Conservation (phyloP, 768 basidiomycete species). For the Lactarius hatsudake region DNA sequence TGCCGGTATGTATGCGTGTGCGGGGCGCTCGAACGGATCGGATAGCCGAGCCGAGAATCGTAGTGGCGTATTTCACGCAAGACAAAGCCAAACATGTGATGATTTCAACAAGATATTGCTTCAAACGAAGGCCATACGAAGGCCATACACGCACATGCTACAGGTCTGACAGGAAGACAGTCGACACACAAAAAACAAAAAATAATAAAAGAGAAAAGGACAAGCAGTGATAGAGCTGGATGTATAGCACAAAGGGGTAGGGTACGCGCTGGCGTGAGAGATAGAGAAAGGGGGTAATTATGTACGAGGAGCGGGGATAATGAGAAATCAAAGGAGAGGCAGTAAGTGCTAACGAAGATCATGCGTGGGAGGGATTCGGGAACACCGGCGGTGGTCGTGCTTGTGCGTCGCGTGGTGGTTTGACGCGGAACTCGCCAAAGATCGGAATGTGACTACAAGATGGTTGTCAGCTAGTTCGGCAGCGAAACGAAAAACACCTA, state of each 20-base stretch:
- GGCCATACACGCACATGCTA: slow-evolving; percentile 46
- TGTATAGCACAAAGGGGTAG: slow-evolving; percentile 20
- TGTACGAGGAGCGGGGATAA: slow-evolving; percentile 22
- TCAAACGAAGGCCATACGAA: slow-evolving; percentile 36
- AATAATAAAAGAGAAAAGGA: slow-evolving; percentile 21
- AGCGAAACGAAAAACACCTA: slow-evolving; percentile 44
- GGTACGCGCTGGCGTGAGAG: slow-evolving; percentile 9
- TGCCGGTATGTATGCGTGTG: background rate
- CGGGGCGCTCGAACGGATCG: background rate
- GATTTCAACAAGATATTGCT: slow-evolving; percentile 31
- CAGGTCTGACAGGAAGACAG: slow-evolving; percentile 34
- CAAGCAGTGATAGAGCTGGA: slow-evolving; percentile 26
- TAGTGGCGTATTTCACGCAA: background rate
- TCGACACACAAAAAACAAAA: slow-evolving; percentile 24
- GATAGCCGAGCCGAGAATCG: background rate
- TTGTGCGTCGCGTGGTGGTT: slow-evolving; percentile 55
- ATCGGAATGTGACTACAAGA: slow-evolving; percentile 65
- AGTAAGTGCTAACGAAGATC: slow-evolving; percentile 26
- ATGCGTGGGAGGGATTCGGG: slow-evolving; percentile 39
- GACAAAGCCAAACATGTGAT: background rate
- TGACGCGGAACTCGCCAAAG: slow-evolving; percentile 73
- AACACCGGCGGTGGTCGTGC: slow-evolving; percentile 41
- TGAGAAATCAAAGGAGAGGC: slow-evolving; percentile 17
- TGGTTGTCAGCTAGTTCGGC: slow-evolving; percentile 27
- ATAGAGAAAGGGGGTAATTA: slow-evolving; percentile 16